Evolutionary conservation across 352 stramenopile genomes (phyloP).

Genomic region (Peronospora destructor): DNA sequence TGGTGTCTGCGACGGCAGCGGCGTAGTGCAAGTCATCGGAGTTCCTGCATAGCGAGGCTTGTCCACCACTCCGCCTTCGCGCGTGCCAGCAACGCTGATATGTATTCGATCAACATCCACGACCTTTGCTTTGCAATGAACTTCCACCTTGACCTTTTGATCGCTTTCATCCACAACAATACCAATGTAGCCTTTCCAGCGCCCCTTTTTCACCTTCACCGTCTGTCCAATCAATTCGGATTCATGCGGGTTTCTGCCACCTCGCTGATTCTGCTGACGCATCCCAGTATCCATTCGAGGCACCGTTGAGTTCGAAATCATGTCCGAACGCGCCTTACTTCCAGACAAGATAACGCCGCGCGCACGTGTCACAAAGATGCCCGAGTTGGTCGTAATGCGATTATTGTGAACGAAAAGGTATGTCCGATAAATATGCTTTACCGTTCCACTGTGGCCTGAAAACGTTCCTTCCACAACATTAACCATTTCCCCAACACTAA

Average conservation of each 20-base stretch:
- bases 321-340: conserved; percentile 80
- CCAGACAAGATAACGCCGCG: conserved; percentile 78
- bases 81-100: conserved; percentile 67
- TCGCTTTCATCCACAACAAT: conserved; percentile 87
- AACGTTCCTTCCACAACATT: conserved; percentile 84
- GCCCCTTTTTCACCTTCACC: conserved; percentile 88
- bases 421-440: conserved; percentile 88
- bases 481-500: conserved; percentile 86
- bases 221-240: conserved; percentile 84
- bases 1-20: conserved; percentile 75
- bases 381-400: conserved; percentile 82
- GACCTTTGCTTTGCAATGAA: conserved; percentile 86
- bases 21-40: conserved; percentile 71
- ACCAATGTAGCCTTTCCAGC: conserved; percentile 90
- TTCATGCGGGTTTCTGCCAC: conserved; percentile 53
- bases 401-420: conserved; percentile 89
- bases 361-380: conserved; percentile 84
- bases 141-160: conserved; percentile 88
- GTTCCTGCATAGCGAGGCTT: conserved; percentile 62
- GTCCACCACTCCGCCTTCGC: conserved; percentile 71
- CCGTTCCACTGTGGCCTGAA: conserved; percentile 77
- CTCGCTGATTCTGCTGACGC: conserved; percentile 37
- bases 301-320: conserved; percentile 81
- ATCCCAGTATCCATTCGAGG: conserved; percentile 50
- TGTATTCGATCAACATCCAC: conserved; percentile 82